Base-by-base conservation (phyloP, 441 rosid genomes). In the Hura crepitans region DNA sequence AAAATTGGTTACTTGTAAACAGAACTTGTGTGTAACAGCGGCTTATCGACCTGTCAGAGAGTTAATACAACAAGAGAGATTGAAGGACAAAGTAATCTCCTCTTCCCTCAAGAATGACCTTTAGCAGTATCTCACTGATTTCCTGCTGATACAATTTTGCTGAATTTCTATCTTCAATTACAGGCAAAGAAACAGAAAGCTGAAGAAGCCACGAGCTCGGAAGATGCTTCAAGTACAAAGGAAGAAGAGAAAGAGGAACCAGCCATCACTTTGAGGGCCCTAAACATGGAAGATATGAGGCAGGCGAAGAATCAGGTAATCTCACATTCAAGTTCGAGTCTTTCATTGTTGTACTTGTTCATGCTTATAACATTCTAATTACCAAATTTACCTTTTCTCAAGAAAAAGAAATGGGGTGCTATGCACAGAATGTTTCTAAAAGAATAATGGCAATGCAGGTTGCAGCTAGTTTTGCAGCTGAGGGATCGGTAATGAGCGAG, bases 1-100 rank as follows among this genome's bases (percentile, higher is more conserved):
- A 74, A 4, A 47, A 33, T 70, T 37, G 56, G 64, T 68, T 68
- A 1, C 63, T n/a, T 78, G 71, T 74, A 66, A 84, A 81, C 94
- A 95, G 97, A 92, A 90, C 81, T 82, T 90, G 72, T 92, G 97
- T 37, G 82, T 86, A 58, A 89, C 98, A 42, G 98, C 98, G 11
- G 99, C 98, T 56, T 95, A 92, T 82, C 81, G 93, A 73, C 99
- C 99, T 1, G 97, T 94, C 62, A 83, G 99, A 68, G 99, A 94
- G 80, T 79, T 91, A 72, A 78, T 94, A 74, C 86, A 87, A 81
- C 86, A 90, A 70, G 98, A 94, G 77, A 84, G 85, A 77, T 71
- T 77, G 83, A 94, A 88, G 78, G 91, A 86, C 45, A 79, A 77
- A 87, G 98, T 93, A 65, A 77, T 59, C 47, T 28, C 43, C 18